Base-by-base conservation (phyloP, 495 filamentous ascomycete species). In the Haplographium delicatum region DNA sequence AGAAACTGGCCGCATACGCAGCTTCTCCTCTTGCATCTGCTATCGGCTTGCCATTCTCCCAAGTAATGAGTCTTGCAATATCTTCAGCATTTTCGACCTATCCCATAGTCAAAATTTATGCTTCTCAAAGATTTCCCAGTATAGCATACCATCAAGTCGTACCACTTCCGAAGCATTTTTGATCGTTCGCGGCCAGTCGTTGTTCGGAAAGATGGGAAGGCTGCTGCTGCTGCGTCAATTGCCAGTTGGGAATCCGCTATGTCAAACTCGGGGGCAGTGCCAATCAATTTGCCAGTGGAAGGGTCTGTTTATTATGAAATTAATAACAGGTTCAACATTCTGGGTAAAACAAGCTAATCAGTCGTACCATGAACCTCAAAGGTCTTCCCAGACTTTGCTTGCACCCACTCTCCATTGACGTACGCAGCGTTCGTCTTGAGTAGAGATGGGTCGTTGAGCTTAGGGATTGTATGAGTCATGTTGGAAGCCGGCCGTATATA, bases 121-220 rank as follows among this genome's bases (percentile, higher is more conserved):
- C 35, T 9, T 27, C 11, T 0, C 1, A 2, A 20, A 15, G 4
- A 27, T 5, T 44, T 42, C 25, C 23, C 30, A 34, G 22, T 28
- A 18, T 28, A 34, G 41, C 58, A 38, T 54, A 61, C 68, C 78
- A 96, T 83, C 46, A 95, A 71, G 44, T 95, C 80, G 67, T 91
- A 91, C 93, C 91, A 96, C 60, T 83, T 86, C 41, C 88, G 80
- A 37, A 98, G 77, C 67, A 95, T 77, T 62, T 81, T 82, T 28
- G 89, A 80, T 40, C 89, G 82, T 69, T 95, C 82, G 33, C 91
- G 86, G 45, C 81, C 86, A 0, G 90, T 85, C 34, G 74, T 68
- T 38, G 64, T 67, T 44, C 78, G 73, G 69, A 85, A 85, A 30
- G 71, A 69, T 26, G 76, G 74, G 60, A 86, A 78, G 1, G 83